phyloP scores from a whole-genome alignment of 495 filamentous ascomycete genomes.

The Aspergillus carlsbadensis region DNA sequence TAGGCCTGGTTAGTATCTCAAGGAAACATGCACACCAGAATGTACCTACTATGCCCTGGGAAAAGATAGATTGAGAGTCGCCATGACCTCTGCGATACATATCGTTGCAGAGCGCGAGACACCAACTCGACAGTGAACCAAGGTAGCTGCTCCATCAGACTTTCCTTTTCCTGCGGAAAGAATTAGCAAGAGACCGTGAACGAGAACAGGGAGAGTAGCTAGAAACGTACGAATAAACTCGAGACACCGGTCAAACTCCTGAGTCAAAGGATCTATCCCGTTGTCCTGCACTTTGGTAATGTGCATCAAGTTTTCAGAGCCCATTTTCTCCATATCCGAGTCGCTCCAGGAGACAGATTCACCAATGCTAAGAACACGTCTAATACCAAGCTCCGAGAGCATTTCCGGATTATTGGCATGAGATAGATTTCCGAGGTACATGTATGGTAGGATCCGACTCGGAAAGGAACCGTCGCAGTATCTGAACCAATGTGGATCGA shows the following conservation, averaged over 20 bases:
- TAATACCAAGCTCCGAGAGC: constrained; percentile 75
- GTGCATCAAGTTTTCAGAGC: constrained; percentile 69
- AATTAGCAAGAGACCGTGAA: constrained; percentile 5
- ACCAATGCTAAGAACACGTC: constrained; percentile 88
- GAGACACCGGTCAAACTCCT: constrained; percentile 83
- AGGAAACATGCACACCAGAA: background rate
- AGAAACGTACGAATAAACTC: constrained; percentile 80
- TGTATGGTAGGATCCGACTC: constrained; percentile 84
- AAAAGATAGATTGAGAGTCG: constrained; percentile 72
- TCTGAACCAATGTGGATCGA: constrained; percentile 74
- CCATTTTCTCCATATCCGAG: constrained; percentile 65
- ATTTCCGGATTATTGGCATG: constrained; percentile 93
- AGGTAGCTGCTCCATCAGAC: constrained; percentile 71
- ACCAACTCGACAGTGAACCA: constrained; percentile 95
- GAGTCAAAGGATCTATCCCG: constrained; percentile 86
- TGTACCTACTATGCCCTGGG: constrained; percentile 77
- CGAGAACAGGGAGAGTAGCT: background rate
- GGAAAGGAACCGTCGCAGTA: constrained; percentile 89
- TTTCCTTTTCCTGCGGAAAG: constrained; percentile 66
- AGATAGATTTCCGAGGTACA: constrained; percentile 90
- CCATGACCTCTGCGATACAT: constrained; percentile 98
- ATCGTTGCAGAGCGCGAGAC: constrained; percentile 95
- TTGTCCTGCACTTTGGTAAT: constrained; percentile 92
- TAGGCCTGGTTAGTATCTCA: constrained; percentile 24
- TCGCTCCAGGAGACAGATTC: constrained; percentile 81